Evolutionary conservation across 768 basidiomycete species (phyloP).

Genomic region (Russula brevipes): DNA sequence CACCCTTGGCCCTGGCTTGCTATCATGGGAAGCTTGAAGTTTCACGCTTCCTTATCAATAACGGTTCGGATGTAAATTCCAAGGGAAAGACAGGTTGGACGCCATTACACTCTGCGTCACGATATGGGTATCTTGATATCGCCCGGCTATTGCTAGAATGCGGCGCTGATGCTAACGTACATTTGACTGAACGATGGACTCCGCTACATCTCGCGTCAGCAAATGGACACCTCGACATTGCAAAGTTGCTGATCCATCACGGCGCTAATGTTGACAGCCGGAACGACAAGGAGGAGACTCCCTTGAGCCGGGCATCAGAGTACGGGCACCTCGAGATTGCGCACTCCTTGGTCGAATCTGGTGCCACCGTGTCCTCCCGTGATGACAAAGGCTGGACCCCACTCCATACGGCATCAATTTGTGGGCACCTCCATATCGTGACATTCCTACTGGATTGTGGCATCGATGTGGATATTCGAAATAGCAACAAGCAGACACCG

Average conservation of each 20-base stretch:
- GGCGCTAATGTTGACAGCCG: background rate
- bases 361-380: background rate
- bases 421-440: background rate
- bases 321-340: background rate
- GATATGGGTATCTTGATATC: background rate
- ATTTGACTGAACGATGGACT: background rate
- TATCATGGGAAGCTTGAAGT: background rate
- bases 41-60: background rate
- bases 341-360: background rate
- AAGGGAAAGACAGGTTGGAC: too few species aligned
- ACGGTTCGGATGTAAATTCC: background rate
- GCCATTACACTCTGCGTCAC: too few species aligned
- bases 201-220: background rate
- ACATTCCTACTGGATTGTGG: background rate
- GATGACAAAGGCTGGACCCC: background rate
- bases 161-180: background rate
- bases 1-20: background rate
- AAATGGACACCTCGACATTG: background rate
- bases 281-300: background rate
- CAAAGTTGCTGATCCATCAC: background rate
- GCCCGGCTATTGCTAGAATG: background rate
- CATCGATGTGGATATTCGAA: background rate
- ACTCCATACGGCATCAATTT: background rate
- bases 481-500: background rate
- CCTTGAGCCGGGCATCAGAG: background rate